These are phyloP conservation scores for Cladosporium halotolerans DNA, from an alignment of 2,329 filamentous ascomycete species.

Conservation along the genomic window DNA sequence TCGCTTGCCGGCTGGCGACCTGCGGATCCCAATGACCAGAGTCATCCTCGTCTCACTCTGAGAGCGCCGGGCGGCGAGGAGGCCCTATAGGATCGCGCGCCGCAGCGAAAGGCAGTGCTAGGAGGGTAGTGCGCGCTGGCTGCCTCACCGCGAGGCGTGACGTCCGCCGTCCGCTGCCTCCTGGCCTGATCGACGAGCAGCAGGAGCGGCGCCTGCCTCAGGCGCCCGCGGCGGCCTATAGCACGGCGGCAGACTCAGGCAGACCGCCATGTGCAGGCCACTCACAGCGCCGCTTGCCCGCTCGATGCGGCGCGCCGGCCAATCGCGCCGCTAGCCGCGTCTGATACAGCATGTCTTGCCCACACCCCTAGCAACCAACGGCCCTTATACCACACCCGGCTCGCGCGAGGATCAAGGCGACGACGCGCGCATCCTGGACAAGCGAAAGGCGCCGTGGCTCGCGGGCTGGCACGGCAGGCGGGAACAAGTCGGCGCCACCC, in stretches of 20 bases:
- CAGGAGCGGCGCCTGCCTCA: too few species aligned
- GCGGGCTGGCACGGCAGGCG: not conserved
- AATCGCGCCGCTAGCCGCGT: slow-evolving; percentile 2
- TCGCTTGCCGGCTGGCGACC: not conserved
- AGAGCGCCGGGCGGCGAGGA: too few species aligned
- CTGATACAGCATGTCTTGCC: slow-evolving; percentile 5
- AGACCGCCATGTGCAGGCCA: not conserved
- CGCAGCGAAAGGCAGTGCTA: too few species aligned
- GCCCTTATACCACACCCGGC: slow-evolving; percentile 5
- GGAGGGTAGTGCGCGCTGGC: too few species aligned
- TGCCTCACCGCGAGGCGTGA: too few species aligned
- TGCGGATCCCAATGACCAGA: not conserved
- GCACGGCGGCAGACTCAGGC: not conserved
- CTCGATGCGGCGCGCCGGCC: not conserved
- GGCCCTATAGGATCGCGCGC: too few species aligned
- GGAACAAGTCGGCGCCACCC: slow-evolving; percentile 6
- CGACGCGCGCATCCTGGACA: not conserved
- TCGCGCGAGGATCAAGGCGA: not conserved
- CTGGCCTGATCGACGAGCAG: too few species aligned
- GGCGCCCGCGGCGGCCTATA: too few species aligned
- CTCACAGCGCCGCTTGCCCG: not conserved
- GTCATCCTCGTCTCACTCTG: too few species aligned
- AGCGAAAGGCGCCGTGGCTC: not conserved
- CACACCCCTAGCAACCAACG: slow-evolving; percentile 8
- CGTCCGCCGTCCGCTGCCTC: too few species aligned